phyloP scores from a whole-genome alignment of 805 yeast species.

The Millerago galiae region DNA sequence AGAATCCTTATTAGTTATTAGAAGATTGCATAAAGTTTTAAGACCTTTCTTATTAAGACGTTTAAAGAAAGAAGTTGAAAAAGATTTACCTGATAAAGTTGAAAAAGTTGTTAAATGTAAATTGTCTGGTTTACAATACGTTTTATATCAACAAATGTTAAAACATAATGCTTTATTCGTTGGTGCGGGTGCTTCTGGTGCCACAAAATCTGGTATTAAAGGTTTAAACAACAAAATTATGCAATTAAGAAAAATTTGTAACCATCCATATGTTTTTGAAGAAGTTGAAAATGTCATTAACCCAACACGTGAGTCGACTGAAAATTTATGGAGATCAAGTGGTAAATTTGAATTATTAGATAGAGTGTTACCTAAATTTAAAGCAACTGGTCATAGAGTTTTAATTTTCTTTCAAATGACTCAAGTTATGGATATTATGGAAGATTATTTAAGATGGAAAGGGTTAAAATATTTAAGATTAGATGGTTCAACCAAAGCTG shows the following conservation, averaged over 20 bases:
- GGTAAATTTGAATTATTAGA: conserved; percentile 80
- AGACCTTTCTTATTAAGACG: conserved; percentile 81
- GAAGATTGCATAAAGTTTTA: conserved; percentile 81
- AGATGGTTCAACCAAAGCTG: conserved; percentile 81
- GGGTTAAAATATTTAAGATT: conserved; percentile 67
- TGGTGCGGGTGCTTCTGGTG: conserved; percentile 53
- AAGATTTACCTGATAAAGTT: conserved; percentile 77
- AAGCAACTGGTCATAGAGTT: conserved; percentile 70
- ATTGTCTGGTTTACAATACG: conserved; percentile 63
- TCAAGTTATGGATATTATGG: conserved; percentile 86
- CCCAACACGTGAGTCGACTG: conserved; percentile 55
- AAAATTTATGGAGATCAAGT: conserved; percentile 65
- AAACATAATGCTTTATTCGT: conserved; percentile 63
- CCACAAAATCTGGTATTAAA: conserved; percentile 36
- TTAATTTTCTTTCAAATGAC: conserved; percentile 86
- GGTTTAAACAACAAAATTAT: conserved; percentile 77
- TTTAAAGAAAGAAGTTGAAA: conserved; percentile 81
- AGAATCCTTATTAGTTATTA: conserved; percentile 72
- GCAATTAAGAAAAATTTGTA: conserved; percentile 82
- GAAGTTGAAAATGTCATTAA: conserved; percentile 70
- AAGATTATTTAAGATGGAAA: conserved; percentile 64
- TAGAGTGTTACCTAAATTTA: conserved; percentile 67
- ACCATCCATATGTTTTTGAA: conserved; percentile 83
- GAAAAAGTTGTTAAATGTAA: conserved; percentile 80
- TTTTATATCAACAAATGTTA: conserved; percentile 72